phyloP scores from a whole-genome alignment of 768 basidiomycete genomes.

The Cyclocybe aegerita region DNA sequence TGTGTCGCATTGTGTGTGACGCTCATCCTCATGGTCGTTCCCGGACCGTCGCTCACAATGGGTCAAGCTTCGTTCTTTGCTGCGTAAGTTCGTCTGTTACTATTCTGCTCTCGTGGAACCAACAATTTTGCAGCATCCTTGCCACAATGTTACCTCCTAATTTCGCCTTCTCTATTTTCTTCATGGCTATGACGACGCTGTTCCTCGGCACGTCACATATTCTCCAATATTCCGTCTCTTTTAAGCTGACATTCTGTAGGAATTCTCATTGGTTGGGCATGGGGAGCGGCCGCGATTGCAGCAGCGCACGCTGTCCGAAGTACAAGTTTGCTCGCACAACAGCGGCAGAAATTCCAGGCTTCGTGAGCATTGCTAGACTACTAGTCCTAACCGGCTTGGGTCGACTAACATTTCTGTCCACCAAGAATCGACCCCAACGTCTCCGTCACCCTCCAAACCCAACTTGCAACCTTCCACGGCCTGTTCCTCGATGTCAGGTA shows the following conservation, averaged over 20 bases:
- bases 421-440: slow-evolving; percentile 24
- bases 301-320: slow-evolving; percentile 36
- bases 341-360: slow-evolving; percentile 31
- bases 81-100: slow-evolving; percentile 23
- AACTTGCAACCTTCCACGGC: slow-evolving; percentile 35
- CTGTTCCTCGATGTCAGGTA: slow-evolving; percentile 32
- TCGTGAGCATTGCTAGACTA: slow-evolving; percentile 22
- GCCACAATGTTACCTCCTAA: slow-evolving; percentile 38
- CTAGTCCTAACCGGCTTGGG: background rate
- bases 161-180: slow-evolving; percentile 37
- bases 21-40: slow-evolving; percentile 35
- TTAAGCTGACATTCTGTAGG: slow-evolving; percentile 18
- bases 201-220: slow-evolving; percentile 26
- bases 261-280: slow-evolving; percentile 48
- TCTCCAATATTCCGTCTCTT: background rate
- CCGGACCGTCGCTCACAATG: slow-evolving; percentile 29
- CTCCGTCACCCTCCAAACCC: slow-evolving; percentile 29
- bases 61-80: slow-evolving; percentile 43
- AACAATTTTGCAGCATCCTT: slow-evolving; percentile 29
- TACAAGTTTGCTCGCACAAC: slow-evolving; percentile 30
- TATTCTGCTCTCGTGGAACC: background rate
- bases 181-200: slow-evolving; percentile 30
- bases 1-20: slow-evolving; percentile 29
- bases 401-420: background rate
- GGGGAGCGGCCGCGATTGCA: slow-evolving; percentile 44